These are phyloP conservation scores for Acanthamoeba royreba DNA, from an alignment of 208 protist genomes.

Conservation along the genomic window DNA sequence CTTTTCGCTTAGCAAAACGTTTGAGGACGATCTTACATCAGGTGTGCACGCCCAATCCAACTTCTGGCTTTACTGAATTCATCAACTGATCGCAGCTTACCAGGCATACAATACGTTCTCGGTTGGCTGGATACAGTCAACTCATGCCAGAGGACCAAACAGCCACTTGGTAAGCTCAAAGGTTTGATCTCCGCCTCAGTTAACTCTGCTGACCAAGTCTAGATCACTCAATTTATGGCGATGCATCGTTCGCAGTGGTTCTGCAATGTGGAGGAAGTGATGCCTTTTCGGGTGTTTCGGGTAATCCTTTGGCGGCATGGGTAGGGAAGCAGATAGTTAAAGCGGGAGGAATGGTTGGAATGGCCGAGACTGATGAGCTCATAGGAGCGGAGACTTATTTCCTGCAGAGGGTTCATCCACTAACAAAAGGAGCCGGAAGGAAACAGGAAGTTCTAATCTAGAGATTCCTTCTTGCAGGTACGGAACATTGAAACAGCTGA, in stretches of 20 bases:
- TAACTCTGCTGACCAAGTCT: too few relatives aligned
- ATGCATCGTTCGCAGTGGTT: too few relatives aligned
- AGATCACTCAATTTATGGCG: too few relatives aligned
- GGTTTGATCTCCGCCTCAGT: neutral
- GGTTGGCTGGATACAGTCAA: neutral
- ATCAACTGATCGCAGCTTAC: too few relatives aligned
- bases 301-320: constrained; percentile 53
- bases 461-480: neutral
- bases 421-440: too few relatives aligned
- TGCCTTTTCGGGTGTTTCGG: constrained; percentile 61
- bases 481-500: constrained; percentile 1
- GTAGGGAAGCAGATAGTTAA: constrained; percentile 46
- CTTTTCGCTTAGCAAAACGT: neutral
- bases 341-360: constrained; percentile 34
- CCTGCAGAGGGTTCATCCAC: neutral
- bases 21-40: neutral
- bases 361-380: constrained; percentile 70
- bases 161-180: neutral
- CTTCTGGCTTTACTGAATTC: too few relatives aligned
- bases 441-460: too few relatives aligned
- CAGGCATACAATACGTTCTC: neutral
- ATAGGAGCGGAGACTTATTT: constrained; percentile 70
- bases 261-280: constrained; percentile 67
- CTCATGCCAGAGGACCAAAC: neutral
- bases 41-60: neutral